Percentiles rank a stretch among this genome's conserved stretches.
phyloP scores from a whole-genome alignment of 495 filamentous ascomycete genomes.

The Tuber microsphaerosporum region DNA sequence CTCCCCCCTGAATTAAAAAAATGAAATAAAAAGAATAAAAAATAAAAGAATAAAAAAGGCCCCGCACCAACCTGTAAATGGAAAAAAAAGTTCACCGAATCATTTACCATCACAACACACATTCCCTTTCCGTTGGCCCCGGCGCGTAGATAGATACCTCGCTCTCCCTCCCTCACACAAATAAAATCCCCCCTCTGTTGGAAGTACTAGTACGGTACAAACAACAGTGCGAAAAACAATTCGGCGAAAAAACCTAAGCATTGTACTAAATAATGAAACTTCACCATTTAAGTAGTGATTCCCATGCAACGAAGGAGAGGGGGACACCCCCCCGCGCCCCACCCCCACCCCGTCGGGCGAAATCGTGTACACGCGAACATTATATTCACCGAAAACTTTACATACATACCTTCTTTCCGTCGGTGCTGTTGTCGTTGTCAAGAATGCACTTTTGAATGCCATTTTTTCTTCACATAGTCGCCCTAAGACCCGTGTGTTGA shows the following conservation, averaged over 20 bases:
- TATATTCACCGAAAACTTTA: neutral
- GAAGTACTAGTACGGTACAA: neutral
- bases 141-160: neutral
- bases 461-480: neutral
- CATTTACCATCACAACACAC: neutral
- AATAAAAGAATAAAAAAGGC: neutral
- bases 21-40: neutral
- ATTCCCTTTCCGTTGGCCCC: neutral
- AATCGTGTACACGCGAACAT: neutral
- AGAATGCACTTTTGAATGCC: neutral
- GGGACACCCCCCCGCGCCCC: neutral
- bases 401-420: neutral
- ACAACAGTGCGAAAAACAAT: neutral
- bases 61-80: neutral
- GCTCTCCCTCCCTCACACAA: neutral
- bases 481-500: slow-evolving; percentile 4
- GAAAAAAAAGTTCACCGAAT: neutral
- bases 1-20: neutral
- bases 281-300: neutral
- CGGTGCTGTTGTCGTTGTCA: neutral
- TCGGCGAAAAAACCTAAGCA: neutral
- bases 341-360: neutral
- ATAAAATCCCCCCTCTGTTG: neutral
- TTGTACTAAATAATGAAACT: neutral
- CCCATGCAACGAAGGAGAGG: neutral